Evolutionary conservation across 1,139 yeast genomes (phyloP), one percentile per base, ranked within the genome.

Genomic region (Candida frijolesensis): DNA sequence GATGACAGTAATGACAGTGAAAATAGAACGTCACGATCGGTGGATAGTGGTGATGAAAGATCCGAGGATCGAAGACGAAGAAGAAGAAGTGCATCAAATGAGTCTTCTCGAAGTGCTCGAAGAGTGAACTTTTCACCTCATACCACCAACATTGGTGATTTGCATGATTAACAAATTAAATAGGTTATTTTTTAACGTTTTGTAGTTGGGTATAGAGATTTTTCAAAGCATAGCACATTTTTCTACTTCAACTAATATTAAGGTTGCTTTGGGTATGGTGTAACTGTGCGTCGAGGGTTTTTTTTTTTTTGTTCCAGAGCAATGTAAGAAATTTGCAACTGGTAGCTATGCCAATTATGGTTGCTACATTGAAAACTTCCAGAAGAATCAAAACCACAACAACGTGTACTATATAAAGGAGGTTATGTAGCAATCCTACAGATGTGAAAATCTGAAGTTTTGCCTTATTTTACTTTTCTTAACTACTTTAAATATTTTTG

Each of bases 131-230:
- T 55, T 40, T 54, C 57, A 12, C 52, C 59, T 11, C 57, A 54
- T 44, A 55, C 57, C 15, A 55, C 55, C n/a, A 55, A 54, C 46
- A 55, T 54, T 30, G 55, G 53, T 34, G 56, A 47, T 43, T 51
- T 52, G 16, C 51, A 48, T 49, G 53, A 52, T 37, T 52, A 38
- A 29, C 16, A 48, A 48, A 35, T 34, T 37, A 18, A 2, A 29
- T 18, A 18, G 41, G n/a, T 10, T 19, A 3, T 19, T 19, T 33
- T 8, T n/a, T 12, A 33, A 4, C 12, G 32, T 9, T 34, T 15
- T 8, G 11, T 14, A 34, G 18, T 10, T 10, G 19, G 11, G 18
- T 34, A 34, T 6, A 34, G 19, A 34, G 22, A 19, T 19, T 19
- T 15, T 14, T 15, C 18, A 7, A 9, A n/a, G 15, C 35, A 9